These are phyloP conservation scores for Scedosporium boydii DNA, from an alignment of 2,329 filamentous ascomycete species.

Conservation along the genomic window DNA sequence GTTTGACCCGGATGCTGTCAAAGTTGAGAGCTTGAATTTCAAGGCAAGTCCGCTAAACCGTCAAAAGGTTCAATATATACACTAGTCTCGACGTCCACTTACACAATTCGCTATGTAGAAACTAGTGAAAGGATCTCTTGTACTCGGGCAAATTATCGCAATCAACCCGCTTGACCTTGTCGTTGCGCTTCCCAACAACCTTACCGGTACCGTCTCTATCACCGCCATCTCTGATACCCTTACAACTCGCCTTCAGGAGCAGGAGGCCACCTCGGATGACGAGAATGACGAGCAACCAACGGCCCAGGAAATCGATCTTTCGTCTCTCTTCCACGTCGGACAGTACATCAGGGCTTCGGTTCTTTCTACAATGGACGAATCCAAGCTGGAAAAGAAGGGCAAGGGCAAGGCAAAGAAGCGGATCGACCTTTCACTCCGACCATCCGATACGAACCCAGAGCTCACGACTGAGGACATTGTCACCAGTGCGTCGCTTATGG, in stretches of 20 bases:
- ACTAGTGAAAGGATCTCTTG: constrained; percentile 72
- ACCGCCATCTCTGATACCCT: constrained; percentile 82
- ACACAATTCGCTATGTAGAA: constrained; percentile 42
- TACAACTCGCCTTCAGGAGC: constrained; percentile 65
- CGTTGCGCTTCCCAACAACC: constrained; percentile 83
- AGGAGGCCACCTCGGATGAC: constrained; percentile 46
- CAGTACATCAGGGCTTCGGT: constrained; percentile 86
- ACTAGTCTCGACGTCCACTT: background rate
- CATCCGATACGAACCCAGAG: constrained; percentile 67
- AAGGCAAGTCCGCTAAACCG: constrained; percentile 47
- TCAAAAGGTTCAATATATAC: background rate
- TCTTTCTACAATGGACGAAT: constrained; percentile 63
- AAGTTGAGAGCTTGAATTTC: constrained; percentile 80
- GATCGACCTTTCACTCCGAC: constrained; percentile 81
- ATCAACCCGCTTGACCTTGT: constrained; percentile 74
- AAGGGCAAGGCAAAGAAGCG: constrained; percentile 67
- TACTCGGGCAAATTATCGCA: constrained; percentile 76
- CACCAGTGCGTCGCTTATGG: constrained; percentile 71
- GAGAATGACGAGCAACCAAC: constrained; percentile 37
- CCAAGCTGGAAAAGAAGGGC: constrained; percentile 33
- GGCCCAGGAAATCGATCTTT: constrained; percentile 58
- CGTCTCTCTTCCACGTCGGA: constrained; percentile 67
- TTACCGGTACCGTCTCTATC: constrained; percentile 80
- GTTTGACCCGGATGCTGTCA: constrained; percentile 42
- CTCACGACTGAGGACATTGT: constrained; percentile 66